Evolutionary conservation across 2,329 filamentous ascomycete species (phyloP).

Genomic region (Magnaporthiopsis rhizophila): DNA sequence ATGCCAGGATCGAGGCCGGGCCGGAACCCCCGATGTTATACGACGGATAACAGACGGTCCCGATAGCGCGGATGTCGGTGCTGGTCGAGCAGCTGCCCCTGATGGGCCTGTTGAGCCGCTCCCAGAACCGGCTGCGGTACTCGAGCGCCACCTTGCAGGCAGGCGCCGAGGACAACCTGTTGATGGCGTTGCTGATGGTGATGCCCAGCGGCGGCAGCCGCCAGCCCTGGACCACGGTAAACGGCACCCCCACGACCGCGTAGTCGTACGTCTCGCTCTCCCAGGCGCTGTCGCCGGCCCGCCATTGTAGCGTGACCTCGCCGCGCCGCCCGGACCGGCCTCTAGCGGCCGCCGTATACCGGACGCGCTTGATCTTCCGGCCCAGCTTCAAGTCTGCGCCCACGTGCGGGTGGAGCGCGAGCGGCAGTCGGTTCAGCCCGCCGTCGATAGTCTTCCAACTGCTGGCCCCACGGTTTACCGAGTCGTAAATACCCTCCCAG

Average conservation of each 20-base stretch:
- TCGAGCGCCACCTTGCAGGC: constrained; percentile 57
- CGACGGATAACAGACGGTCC: constrained; percentile 57
- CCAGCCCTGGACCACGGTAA: constrained; percentile 56
- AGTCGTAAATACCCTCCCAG: constrained; percentile 33
- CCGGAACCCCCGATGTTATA: constrained; percentile 58
- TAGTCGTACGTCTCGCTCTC: constrained; percentile 47
- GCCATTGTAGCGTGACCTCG: constrained; percentile 52
- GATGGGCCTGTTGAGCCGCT: constrained; percentile 43
- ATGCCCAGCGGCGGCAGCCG: constrained; percentile 33
- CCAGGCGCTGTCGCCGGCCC: constrained; percentile 26
- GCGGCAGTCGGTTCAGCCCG: constrained; percentile 25
- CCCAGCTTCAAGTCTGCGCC: constrained; percentile 16
- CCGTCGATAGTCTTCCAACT: constrained; percentile 22
- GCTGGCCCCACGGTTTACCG: constrained; percentile 18
- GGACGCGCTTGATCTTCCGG: constrained; percentile 17
- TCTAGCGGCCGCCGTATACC: constrained; percentile 9
- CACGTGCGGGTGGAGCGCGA: constrained; percentile 26
- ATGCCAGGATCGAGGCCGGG: constrained; percentile 53
- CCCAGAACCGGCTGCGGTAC: constrained; percentile 57
- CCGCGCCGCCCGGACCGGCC: constrained; percentile 12
- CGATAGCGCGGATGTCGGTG: constrained; percentile 52
- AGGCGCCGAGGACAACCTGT: constrained; percentile 31
- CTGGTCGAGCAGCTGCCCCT: constrained; percentile 52
- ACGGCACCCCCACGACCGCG: constrained; percentile 54
- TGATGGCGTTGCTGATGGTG: constrained; percentile 39